Percentiles rank a stretch among this genome's conserved stretches.
Conservation (phyloP, 1,284 basidiomycete genomes). For the Caloboletus firmus region DNA sequence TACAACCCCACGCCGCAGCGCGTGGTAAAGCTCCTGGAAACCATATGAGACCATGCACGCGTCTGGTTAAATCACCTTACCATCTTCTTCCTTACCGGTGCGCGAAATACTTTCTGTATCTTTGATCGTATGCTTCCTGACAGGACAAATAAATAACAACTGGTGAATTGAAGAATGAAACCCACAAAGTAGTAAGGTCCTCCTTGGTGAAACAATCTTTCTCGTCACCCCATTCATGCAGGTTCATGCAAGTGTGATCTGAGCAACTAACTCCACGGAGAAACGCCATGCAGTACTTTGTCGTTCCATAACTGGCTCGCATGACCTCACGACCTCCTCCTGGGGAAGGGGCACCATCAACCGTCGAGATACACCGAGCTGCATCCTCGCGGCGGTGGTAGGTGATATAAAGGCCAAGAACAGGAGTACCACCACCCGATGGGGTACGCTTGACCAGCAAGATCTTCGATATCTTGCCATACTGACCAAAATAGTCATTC, state of each 20-base stretch:
- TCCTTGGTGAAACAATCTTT: constrained; percentile 96
- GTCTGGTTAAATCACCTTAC: constrained; percentile 39
- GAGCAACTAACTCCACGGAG: constrained; percentile 85
- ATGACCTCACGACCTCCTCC: constrained; percentile 79
- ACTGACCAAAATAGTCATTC: constrained; percentile 97
- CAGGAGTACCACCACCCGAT: constrained; percentile 70
- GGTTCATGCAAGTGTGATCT: constrained; percentile 88
- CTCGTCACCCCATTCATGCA: constrained; percentile 99
- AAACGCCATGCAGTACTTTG: constrained; percentile 97
- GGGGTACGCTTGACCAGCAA: constrained; percentile 88
- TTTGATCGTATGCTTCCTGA: constrained; percentile 85
- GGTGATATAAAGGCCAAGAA: constrained; percentile 94
- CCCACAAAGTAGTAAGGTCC: constrained; percentile 84
- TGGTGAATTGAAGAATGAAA: constrained; percentile 22
- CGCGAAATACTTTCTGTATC: constrained; percentile 68
- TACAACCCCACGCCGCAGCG: constrained; percentile 81
- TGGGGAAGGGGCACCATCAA: constrained; percentile 88
- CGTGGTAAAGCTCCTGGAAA: constrained; percentile 61
- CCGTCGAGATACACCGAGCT: constrained; percentile 86
- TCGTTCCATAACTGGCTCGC: constrained; percentile 94
- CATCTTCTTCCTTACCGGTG: constrained; percentile 60
- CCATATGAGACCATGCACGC: constrained; percentile 7
- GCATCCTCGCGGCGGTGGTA: constrained; percentile 96
- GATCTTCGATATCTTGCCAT: constrained; percentile 97
- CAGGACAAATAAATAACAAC: constrained; percentile 18